Evolutionary conservation across 306 rosid species (phyloP).

Genomic region (Quercus suber): DNA sequence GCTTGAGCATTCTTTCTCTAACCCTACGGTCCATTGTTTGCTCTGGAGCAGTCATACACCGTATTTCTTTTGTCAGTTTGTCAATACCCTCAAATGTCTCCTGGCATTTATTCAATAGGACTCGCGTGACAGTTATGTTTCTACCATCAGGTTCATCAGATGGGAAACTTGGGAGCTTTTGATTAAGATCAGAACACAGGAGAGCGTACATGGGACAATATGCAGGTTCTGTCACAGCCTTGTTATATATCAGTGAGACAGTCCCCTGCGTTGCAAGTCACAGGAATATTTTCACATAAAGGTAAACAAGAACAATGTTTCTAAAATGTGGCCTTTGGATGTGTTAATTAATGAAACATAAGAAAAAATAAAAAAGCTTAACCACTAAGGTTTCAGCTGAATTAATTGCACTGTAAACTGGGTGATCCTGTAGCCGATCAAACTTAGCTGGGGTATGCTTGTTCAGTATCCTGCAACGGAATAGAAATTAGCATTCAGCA

Average conservation of each 20-base stretch:
- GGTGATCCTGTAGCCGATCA: conserved; percentile 76
- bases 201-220: conserved; percentile 47
- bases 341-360: conserved; percentile 9
- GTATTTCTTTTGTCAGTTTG: conserved; percentile 67
- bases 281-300: not conserved
- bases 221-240: conserved; percentile 96
- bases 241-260: conserved; percentile 78
- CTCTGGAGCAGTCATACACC: conserved; percentile 79
- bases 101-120: conserved; percentile 12
- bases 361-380: too few species aligned
- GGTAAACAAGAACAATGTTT: too few species aligned
- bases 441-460: conserved; percentile 95
- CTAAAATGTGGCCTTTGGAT: too few species aligned
- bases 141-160: conserved; percentile 85
- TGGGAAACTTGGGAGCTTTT: conserved; percentile 80
- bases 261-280: conserved; percentile 63
- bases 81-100: conserved; percentile 29
- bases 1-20: conserved; percentile 71
- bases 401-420: conserved; percentile 79
- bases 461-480: conserved; percentile 68
- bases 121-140: conserved; percentile 77
- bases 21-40: conserved; percentile 78
- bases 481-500: not conserved
- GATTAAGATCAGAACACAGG: conserved; percentile 70
- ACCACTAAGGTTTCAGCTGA: conserved; percentile 89